A percentile compares a stretch with the other conserved stretches of the same genome.
phyloP scores from a whole-genome alignment of 345 rosid species.

The Eutrema yunnanense region DNA sequence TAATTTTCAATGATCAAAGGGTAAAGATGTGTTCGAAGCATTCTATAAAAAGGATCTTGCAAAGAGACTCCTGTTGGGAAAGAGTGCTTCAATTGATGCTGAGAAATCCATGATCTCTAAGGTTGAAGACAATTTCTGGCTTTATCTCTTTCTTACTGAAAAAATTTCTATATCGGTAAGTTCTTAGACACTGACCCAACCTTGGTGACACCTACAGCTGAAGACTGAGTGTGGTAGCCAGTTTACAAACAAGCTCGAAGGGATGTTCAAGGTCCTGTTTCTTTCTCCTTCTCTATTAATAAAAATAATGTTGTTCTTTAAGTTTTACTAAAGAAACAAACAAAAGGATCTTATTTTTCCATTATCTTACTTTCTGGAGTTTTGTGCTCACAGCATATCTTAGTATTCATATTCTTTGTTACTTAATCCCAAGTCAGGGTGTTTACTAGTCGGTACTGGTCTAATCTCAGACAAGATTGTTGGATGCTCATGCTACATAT shows the following conservation, averaged over 20 bases:
- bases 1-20: conserved; percentile 42
- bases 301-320: background rate
- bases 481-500: background rate
- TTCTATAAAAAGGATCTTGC: conserved; percentile 99
- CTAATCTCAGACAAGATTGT: background rate
- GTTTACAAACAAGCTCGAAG: conserved; percentile 97
- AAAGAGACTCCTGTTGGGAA: conserved; percentile 84
- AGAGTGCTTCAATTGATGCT: conserved; percentile 98
- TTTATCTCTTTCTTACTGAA: background rate
- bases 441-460: background rate
- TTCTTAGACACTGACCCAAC: conserved; percentile 23
- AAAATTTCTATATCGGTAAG: background rate
- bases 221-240: conserved; percentile 99
- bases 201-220: conserved; percentile 50
- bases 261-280: conserved; percentile 90
- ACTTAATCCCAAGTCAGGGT: background rate
- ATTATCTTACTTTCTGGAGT: background rate
- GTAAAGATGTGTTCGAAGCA: conserved; percentile 98
- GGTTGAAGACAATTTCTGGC: conserved; percentile 32
- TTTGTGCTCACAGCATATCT: background rate
- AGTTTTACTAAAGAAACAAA: background rate
- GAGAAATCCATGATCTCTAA: conserved; percentile 99
- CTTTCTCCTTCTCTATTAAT: conserved; percentile 1
- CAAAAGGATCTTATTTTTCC: background rate
- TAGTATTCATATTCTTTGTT: background rate